These are phyloP conservation scores for Fonsecaea pedrosoi DNA, from an alignment of 2,329 filamentous ascomycete species.

Conservation along the genomic window DNA sequence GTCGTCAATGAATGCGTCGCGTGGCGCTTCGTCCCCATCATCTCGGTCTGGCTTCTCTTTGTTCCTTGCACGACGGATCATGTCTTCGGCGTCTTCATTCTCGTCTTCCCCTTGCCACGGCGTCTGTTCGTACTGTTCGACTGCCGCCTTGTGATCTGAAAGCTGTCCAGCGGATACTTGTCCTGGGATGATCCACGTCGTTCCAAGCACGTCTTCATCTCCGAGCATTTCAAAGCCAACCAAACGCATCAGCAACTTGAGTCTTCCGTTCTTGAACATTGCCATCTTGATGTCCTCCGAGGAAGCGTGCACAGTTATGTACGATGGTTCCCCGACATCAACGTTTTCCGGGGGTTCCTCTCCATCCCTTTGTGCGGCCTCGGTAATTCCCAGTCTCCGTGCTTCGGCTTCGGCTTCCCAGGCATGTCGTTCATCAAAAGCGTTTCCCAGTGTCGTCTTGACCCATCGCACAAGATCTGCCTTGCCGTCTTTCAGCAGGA, in stretches of 20 bases:
- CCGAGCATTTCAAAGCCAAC: constrained; percentile 72
- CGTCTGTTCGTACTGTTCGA: constrained; percentile 78
- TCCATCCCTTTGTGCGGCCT: constrained; percentile 33
- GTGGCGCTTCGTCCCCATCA: constrained; percentile 45
- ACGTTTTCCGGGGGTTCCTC: constrained; percentile 41
- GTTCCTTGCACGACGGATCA: constrained; percentile 72
- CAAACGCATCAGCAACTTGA: constrained; percentile 82
- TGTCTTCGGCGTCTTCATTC: constrained; percentile 70
- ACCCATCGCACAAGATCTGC: constrained; percentile 81
- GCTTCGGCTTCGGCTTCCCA: constrained; percentile 78
- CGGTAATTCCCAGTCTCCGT: constrained; percentile 31
- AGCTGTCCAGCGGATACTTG: constrained; percentile 69
- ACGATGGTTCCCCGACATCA: constrained; percentile 35
- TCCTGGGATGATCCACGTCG: constrained; percentile 78
- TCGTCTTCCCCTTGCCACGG: constrained; percentile 80
- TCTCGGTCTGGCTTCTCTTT: constrained; percentile 42
- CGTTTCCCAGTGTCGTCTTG: constrained; percentile 71
- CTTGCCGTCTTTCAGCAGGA: constrained; percentile 80
- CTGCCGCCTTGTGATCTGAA: constrained; percentile 71
- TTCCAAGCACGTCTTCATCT: constrained; percentile 74
- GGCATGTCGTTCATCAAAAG: constrained; percentile 73
- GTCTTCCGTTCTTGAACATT: constrained; percentile 86
- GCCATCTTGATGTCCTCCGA: constrained; percentile 55
- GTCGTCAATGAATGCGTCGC: constrained; percentile 70
- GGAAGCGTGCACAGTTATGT: constrained; percentile 52